Evolutionary conservation across 2,329 filamentous ascomycete genomes (phyloP).

Genomic region (Elsinoe batatas): DNA sequence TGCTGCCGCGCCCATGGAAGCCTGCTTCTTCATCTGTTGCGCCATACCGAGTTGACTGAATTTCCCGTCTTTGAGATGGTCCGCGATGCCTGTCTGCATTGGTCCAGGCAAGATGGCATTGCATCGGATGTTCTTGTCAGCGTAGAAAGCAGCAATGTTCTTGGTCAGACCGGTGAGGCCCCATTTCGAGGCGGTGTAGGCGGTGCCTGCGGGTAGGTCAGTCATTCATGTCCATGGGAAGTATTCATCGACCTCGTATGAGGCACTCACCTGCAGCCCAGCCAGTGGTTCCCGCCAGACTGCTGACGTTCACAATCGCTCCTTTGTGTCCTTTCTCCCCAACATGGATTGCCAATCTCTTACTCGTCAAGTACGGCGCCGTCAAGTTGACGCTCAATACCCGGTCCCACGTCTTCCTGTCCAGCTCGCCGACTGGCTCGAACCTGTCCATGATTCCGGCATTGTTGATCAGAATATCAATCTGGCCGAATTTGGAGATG

Average conservation of each 20-base stretch:
- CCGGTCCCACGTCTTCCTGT: constrained; percentile 41
- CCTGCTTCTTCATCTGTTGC: constrained; percentile 20
- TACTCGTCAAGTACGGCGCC: constrained; percentile 44
- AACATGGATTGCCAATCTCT: constrained; percentile 42
- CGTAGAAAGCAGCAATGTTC: constrained; percentile 50
- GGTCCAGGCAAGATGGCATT: constrained; percentile 43
- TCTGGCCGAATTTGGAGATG: constrained; percentile 32
- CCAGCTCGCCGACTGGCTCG: constrained; percentile 41
- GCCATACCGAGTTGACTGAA: constrained; percentile 25
- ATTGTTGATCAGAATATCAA: constrained; percentile 42
- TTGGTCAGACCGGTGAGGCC: constrained; percentile 46
- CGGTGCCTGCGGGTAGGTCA: constrained; percentile 29
- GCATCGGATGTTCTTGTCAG: constrained; percentile 43
- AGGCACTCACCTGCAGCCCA: constrained; percentile 29
- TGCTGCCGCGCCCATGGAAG: constrained; percentile 6
- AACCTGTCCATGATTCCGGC: constrained; percentile 50
- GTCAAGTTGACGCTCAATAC: constrained; percentile 50
- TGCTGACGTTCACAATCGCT: constrained; percentile 45
- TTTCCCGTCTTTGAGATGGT: constrained; percentile 29
- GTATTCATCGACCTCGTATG: neutral
- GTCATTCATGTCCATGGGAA: constrained; percentile 1
- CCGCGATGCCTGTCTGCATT: constrained; percentile 48
- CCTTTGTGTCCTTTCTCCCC: constrained; percentile 36
- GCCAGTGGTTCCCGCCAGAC: constrained; percentile 37
- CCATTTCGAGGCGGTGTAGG: constrained; percentile 47